phyloP scores from a whole-genome alignment of 140 eudicot genomes.

The Oenanthe javanica region DNA sequence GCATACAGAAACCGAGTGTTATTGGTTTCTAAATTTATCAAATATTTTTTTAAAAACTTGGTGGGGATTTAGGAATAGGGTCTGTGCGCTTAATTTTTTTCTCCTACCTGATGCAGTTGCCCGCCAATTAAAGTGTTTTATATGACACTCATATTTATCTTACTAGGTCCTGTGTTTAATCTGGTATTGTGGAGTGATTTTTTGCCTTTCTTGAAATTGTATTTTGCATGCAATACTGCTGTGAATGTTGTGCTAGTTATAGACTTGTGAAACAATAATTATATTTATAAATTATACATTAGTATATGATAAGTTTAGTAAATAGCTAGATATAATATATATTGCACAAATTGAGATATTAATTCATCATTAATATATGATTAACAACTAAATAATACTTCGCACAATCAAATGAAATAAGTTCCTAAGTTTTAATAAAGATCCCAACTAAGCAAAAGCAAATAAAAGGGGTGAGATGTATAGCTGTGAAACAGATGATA shows the following conservation, averaged over 20 bases:
- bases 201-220: neutral
- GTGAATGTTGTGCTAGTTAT: neutral
- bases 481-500: too few relatives aligned
- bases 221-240: neutral
- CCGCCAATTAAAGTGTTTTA: neutral
- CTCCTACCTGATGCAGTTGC: slow-evolving; percentile 8
- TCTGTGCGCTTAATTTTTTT: slow-evolving; percentile 14
- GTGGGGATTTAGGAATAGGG: neutral
- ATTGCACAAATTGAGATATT: too few relatives aligned
- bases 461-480: too few relatives aligned
- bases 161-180: neutral
- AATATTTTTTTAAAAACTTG: neutral
- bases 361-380: too few relatives aligned
- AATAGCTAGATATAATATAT: too few relatives aligned
- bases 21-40: neutral
- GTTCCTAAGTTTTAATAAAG: too few relatives aligned
- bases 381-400: too few relatives aligned
- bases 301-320: too few relatives aligned
- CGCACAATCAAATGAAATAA: too few relatives aligned
- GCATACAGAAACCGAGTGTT: neutral
- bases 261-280: neutral
- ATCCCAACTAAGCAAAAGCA: too few relatives aligned
- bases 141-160: neutral
- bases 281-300: too few relatives aligned
- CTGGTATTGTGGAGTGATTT: neutral